These are phyloP conservation scores for Metschnikowia kunwiensis DNA, from an alignment of 805 yeast genomes.

Conservation along the genomic window DNA sequence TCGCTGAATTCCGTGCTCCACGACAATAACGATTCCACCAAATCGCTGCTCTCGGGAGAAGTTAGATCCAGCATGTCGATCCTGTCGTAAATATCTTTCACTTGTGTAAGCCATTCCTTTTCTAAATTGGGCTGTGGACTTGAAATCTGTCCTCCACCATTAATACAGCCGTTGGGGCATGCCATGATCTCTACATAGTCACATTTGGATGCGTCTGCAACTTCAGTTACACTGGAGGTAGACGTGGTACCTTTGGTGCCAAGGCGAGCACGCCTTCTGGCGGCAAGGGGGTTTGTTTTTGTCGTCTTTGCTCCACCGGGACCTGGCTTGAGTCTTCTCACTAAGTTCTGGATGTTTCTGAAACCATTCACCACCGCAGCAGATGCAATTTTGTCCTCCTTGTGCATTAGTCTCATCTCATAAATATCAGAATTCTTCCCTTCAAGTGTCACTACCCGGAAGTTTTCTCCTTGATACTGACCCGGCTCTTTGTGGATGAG, in stretches of 20 bases:
- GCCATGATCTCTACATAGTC: slow-evolving; percentile 96
- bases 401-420: slow-evolving; percentile 58
- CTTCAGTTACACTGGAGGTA: slow-evolving; percentile 17
- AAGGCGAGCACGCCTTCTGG: slow-evolving; percentile 43
- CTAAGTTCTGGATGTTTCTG: slow-evolving; percentile 89
- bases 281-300: slow-evolving; percentile 37
- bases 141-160: slow-evolving; percentile 90
- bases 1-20: slow-evolving; percentile 38
- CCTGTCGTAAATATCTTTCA: slow-evolving; percentile 31
- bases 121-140: slow-evolving; percentile 37
- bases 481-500: slow-evolving; percentile 20
- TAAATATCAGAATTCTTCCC: slow-evolving; percentile 78
- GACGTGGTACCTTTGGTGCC: slow-evolving; percentile 12
- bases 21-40: slow-evolving; percentile 18
- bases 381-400: slow-evolving; percentile 42
- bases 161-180: slow-evolving; percentile 96
- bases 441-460: slow-evolving; percentile 38
- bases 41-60: slow-evolving; percentile 5
- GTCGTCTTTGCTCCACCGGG: slow-evolving; percentile 16
- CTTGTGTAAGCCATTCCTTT: slow-evolving; percentile 46
- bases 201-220: slow-evolving; percentile 61
- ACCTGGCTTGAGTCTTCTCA: slow-evolving; percentile 64
- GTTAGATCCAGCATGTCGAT: slow-evolving; percentile 25
- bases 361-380: slow-evolving; percentile 81
- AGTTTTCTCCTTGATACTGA: slow-evolving; percentile 18